A percentile compares a stretch with the other conserved stretches of the same genome.
Evolutionary conservation across 441 rosid genomes (phyloP).

Genomic region (Gossypium gossypioides): DNA sequence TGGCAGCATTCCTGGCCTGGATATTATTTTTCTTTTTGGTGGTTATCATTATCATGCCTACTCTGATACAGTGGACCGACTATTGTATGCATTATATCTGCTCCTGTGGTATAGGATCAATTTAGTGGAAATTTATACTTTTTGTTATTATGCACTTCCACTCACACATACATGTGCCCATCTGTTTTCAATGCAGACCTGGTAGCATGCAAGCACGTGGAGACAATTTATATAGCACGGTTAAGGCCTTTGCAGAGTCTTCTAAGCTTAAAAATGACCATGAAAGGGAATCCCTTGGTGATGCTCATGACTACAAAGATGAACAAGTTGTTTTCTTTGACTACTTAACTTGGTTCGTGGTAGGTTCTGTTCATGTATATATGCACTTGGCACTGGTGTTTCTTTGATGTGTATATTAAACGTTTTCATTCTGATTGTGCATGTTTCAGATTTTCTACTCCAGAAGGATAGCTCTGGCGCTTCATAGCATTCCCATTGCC

Average conservation of each 20-base stretch:
- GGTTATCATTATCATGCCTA: conserved; percentile 98
- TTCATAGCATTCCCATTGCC: conserved; percentile 62
- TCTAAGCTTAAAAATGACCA: conserved; percentile 49
- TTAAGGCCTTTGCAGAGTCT: conserved; percentile 73
- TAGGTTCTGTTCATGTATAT: conserved; percentile 21
- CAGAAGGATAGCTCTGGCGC: conserved; percentile 53
- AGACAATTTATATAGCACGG: conserved; percentile 69
- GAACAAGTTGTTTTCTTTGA: conserved; percentile 91
- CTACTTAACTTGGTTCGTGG: conserved; percentile 73
- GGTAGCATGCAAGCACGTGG: conserved; percentile 99
- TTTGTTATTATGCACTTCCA: conserved; percentile 24
- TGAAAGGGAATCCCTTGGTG: conserved; percentile 42
- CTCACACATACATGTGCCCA: too few species aligned
- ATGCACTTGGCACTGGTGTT: not conserved
- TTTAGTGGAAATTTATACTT: conserved; percentile 17
- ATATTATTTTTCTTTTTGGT: conserved; percentile 88
- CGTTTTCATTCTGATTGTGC: conserved; percentile 15
- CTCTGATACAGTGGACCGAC: conserved; percentile 84
- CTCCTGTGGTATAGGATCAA: conserved; percentile 46
- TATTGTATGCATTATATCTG: conserved; percentile 74
- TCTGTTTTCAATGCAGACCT: conserved; percentile 56
- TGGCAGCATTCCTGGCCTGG: conserved; percentile 89
- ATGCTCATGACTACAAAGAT: conserved; percentile 30
- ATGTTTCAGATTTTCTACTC: conserved; percentile 68
- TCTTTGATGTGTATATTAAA: not conserved